Evolutionary conservation across 768 basidiomycete genomes (phyloP), one percentile per base, ranked within the genome.

Genomic region (Chiua virens): DNA sequence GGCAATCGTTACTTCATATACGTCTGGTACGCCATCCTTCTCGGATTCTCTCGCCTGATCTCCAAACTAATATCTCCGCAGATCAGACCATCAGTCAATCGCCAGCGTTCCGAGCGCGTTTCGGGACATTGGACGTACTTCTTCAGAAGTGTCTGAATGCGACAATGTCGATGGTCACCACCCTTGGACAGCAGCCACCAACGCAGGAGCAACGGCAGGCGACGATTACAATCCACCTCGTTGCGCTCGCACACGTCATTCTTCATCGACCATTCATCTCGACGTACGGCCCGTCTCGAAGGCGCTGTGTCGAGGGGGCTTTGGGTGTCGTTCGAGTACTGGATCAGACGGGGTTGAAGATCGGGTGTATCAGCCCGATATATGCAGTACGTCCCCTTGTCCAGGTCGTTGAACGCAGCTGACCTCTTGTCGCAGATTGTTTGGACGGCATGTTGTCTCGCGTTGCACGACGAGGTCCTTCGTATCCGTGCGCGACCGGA

Each of bases 71-170:
- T 28, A 10, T 32, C 27, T 9, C 36, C 28, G 17, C 42, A 81
- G 80, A 76, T 45, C 72, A 72, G 59, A 61, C 71, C 9, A 64
- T 69, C 38, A 62, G 72, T 27, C 79, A 81, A 49, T 68, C 71
- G 23, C 64, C 74, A 48, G 66, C 71, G 5, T 79, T 79, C 48
- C 68, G 68, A 22, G 62, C 68, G 14, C 73, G 75, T 8, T 80
- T 82, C 20, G 69, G 69, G 37, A 74, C 73, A 3, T 63, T 81
- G 48, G 76, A 79, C 53, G 61, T 67, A 28, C 69, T 81, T 41
- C 76, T 82, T 34, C 75, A 76, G 5, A 59, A 60, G 2, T 63
- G 51, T 36, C 43, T 53, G 22, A 47, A 15, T 39, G 51, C 47
- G 35, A 62, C 50, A 30, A 46, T 64, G 32, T 21, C 43, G 7